Conservation (phyloP, 2,329 filamentous ascomycete genomes). For the Thermochaetoides dissita region DNA sequence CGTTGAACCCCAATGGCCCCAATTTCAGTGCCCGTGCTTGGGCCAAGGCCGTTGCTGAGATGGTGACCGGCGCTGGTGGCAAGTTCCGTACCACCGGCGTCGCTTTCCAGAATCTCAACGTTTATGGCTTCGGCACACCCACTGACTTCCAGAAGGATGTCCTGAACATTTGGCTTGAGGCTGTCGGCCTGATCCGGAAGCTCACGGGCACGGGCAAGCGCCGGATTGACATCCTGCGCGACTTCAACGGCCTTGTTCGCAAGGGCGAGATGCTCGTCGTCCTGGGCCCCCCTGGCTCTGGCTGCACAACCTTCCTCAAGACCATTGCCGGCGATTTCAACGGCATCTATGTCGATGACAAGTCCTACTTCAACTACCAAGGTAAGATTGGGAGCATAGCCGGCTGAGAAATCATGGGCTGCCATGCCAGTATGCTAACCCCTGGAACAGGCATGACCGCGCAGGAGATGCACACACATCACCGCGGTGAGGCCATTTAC, state of each 20-base stretch:
- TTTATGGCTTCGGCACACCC: constrained; percentile 51
- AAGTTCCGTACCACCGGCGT: constrained; percentile 49
- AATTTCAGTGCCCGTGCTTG: constrained; percentile 42
- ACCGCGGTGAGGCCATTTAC: constrained; percentile 77
- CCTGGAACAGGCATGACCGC: constrained; percentile 36
- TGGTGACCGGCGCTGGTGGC: constrained; percentile 37
- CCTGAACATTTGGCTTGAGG: constrained; percentile 44
- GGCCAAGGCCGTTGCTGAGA: constrained; percentile 44
- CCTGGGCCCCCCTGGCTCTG: constrained; percentile 56
- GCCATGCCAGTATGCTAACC: constrained; percentile 6
- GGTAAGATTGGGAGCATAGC: constrained; percentile 25
- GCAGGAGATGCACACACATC: constrained; percentile 61
- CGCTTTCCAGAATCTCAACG: constrained; percentile 52
- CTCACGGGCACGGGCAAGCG: constrained; percentile 36
- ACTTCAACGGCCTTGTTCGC: constrained; percentile 54
- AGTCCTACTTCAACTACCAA: constrained; percentile 70
- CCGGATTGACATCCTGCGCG: constrained; percentile 53
- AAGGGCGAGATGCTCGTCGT: constrained; percentile 66
- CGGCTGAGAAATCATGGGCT: no score
- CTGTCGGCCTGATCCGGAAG: constrained; percentile 28
- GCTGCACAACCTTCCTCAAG: constrained; percentile 76
- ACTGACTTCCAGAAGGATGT: constrained; percentile 61
- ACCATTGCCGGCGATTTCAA: constrained; percentile 72
- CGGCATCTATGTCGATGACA: constrained; percentile 58
- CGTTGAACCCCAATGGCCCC: constrained; percentile 32